Base-by-base conservation (phyloP, 495 filamentous ascomycete genomes). In the Xylaria longipes region DNA sequence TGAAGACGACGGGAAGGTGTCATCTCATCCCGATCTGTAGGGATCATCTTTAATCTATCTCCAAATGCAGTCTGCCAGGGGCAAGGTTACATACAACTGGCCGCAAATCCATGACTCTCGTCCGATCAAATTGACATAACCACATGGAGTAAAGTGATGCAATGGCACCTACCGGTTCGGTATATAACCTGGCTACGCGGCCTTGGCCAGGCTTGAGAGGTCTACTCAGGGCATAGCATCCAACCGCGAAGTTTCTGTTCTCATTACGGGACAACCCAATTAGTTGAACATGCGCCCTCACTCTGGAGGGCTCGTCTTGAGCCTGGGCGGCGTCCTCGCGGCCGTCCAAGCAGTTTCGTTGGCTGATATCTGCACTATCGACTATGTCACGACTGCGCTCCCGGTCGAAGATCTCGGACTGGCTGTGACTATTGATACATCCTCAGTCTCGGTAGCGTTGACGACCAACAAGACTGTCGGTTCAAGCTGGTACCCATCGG, bases 391-490 rank as follows among this genome's bases (percentile, higher is more conserved):
- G 5, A 65, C 76, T 9, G 71, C 71, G n/a, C 72, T 83, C 0
- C 82, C 82, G 0, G 33, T 67, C 15, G 68, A 71, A 48, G 76
- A 76, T 41, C 69, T 78, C 25, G 76, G 78, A 15, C 71, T 77
- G 29, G 82, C 78, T 2, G 75, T 84, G 39, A 79, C 77, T 1
- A 71, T 84, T 48, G 78, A 85, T 39, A 3, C 77, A 54, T 70
- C 75, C 9, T 83, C 80, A 0, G 74, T 83, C 39, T 75, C 78
- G 3, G 76, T 75, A 11, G 71, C 70, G 46, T 15, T 80, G 22
- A 70, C 79, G 6, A 76, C 77, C 37, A 82, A 84, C 63, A 72
- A 57, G 39, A 78, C 81, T 3, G 73, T 76, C 35, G 71, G 69
- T 22, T 73, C 74, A 14, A 57, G 69, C 9, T 80, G 74, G 70